Conservation (phyloP, 73 alveolate species). For the Stentor roeselii region DNA sequence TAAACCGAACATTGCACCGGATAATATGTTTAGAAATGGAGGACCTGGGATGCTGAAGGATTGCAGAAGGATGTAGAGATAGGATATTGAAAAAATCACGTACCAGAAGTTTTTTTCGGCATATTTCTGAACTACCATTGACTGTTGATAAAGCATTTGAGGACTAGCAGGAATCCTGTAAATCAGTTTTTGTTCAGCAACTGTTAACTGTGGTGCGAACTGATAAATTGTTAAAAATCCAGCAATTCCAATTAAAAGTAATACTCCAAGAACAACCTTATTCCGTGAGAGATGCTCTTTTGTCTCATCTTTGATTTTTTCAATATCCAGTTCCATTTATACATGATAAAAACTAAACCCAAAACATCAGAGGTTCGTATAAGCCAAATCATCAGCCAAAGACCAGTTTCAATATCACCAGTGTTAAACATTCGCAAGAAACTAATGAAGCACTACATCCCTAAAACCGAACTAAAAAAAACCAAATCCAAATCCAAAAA, state of each 20-base stretch:
- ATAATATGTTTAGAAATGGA: constrained; percentile 62
- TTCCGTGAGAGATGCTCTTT: constrained; percentile 1
- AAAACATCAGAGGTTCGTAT: no score
- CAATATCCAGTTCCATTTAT: constrained; percentile 7
- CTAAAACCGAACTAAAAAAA: no score
- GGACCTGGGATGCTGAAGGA: constrained; percentile 91
- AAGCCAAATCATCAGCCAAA: no score
- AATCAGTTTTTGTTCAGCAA: constrained; percentile 33
- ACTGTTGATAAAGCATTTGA: constrained; percentile 37
- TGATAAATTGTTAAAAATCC: background rate
- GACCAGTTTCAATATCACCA: no score
- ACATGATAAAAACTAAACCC: no score
- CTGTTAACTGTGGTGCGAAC: background rate
- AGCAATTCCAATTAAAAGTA: background rate
- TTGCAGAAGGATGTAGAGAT: constrained; percentile 63
- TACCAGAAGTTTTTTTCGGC: constrained; percentile 34
- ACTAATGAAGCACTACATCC: no score
- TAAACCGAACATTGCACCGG: constrained; percentile 84
- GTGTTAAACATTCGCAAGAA: no score
- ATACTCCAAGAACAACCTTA: background rate
- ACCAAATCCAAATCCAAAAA: no score
- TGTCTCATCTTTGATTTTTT: constrained; percentile 16
- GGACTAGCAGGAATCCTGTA: constrained; percentile 41
- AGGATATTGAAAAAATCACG: constrained; percentile 64
- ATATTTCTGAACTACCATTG: constrained; percentile 32